Evolutionary conservation across 2,329 filamentous ascomycete genomes (phyloP).

Genomic region (Aspergillus terreus): DNA sequence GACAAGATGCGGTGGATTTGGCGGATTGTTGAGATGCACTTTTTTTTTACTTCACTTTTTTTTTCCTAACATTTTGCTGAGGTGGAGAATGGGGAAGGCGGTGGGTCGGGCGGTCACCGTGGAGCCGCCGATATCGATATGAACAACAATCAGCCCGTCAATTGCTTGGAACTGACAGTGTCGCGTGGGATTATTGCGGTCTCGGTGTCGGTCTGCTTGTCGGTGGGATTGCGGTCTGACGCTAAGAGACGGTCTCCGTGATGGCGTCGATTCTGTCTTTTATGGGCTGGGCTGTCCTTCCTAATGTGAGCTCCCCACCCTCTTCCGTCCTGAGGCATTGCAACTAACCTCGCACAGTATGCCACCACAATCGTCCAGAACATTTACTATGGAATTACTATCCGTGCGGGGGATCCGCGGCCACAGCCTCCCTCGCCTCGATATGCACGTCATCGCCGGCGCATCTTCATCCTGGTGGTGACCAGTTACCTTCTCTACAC

Average conservation of each 20-base stretch:
- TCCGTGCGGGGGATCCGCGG: conserved; percentile 82
- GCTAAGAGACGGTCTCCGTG: conserved; percentile 7
- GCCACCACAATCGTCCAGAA: conserved; percentile 73
- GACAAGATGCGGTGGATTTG: background rate
- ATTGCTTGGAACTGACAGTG: too few relatives aligned
- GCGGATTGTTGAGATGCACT: conserved; percentile 15
- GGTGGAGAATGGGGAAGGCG: conserved; percentile 10
- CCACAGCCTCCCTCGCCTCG: conserved; percentile 65
- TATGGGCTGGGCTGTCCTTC: conserved; percentile 60
- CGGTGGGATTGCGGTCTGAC: background rate
- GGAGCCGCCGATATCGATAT: conserved; percentile 1
- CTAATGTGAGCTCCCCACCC: conserved; percentile 46
- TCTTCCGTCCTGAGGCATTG: background rate
- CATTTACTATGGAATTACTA: conserved; percentile 81
- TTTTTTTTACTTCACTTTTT: conserved; percentile 26
- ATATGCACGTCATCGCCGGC: conserved; percentile 69
- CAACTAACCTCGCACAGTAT: conserved; percentile 51
- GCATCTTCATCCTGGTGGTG: conserved; percentile 80
- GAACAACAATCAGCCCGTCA: background rate
- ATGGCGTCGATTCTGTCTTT: conserved; percentile 51
- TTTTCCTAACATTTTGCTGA: conserved; percentile 10
- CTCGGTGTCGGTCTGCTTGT: background rate
- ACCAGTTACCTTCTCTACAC: conserved; percentile 83
- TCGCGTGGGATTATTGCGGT: too few relatives aligned
- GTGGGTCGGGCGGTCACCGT: conserved; percentile 13